Base-by-base conservation (phyloP, 331 rosid species). In the Rosa hybrid region DNA sequence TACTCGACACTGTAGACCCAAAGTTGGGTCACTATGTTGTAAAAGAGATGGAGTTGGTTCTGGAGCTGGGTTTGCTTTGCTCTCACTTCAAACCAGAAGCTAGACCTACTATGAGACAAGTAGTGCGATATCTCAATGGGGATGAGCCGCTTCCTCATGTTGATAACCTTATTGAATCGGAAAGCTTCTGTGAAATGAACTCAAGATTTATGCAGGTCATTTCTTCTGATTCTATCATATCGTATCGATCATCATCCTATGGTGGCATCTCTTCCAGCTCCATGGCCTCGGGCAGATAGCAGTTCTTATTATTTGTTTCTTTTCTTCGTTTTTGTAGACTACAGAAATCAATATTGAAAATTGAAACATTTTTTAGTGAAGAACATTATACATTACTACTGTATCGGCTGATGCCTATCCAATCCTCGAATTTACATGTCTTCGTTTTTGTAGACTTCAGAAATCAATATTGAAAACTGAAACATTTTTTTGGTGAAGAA, bases 21-120 rank as follows among this genome's bases (percentile, higher is more conserved):
- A 82, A 74, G 25, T 45, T 92, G 73, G 68, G 85, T 57, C 81
- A 42, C 39, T 91, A 78, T 74, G 84, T 4, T 59, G 85, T 79
- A 59, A 80, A 86, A 34, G 96, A 93, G 76, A 88, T 84, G 62
- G 84, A 87, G 82, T 65, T 91, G 85, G 91, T 89, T 56, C 86
- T 93, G 50, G 76, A 86, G 48, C 73, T 91, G 68, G 97, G 97
- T 45, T 82, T 93, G 44, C 80, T 88, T 0, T 91, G 94, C 74
- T 76, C 90, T 46, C 90, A 87, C 34, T 82, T 71, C 51, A 75
- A 12, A 60, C 81, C 89, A 27, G 90, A 91, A 50, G 79, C 79
- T 27, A 87, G 97, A 70, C 96, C 97, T 0, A 81, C 82, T 38
- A 91, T 88, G 90, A 91, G 88, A 81, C 88, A 86, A 78, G 88